Base-by-base conservation (phyloP, 2,329 filamentous ascomycete species). In the Didymella lethalis region DNA sequence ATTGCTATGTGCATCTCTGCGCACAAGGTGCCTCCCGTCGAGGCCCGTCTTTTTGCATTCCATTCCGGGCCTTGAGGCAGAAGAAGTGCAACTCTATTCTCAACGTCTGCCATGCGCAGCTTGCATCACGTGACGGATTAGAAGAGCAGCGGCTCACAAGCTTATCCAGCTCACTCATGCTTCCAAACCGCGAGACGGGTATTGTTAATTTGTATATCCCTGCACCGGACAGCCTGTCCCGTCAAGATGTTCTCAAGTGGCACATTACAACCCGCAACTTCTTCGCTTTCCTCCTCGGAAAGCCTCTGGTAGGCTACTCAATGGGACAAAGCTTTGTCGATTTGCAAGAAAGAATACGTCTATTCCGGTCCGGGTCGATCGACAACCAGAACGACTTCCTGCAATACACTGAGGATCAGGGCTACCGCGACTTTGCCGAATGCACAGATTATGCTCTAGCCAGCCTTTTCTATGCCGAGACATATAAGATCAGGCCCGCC, bases 191-290 rank as follows among this genome's bases (percentile, higher is more conserved):
- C 41, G 64, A 53, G 32, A 29, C 59, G 32, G 71, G 68, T 43
- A 67, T 65, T 14, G 76, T 79, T 54, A 87, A 92, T 49, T 79
- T 93, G 1, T 92, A 88, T 71, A 86, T 94, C n/a, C 86, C 90
- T 2, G 81, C 88, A 0, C 89, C 90, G 0, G 71, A 82, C 1
- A 76, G 79, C 32, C 76, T 81, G 4, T 81, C 84, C 47, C 82
- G 83, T 63, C 79, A 83, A 4, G 82, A 88, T 60, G 79, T 84
- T 0, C 85, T 87, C 64, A 75, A 81, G 36, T 89, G 89, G 73
- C 88, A 92, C 66, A 71, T 92, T 5, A 85, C 87, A 1, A 90
- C 86, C 3, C 84, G 91, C 14, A 94, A 94, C 69, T 86, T 92
- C 66, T 89, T 93, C 58, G 90, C 91, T 3, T 93, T 88, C 81